Evolutionary conservation across 2,329 filamentous ascomycete genomes (phyloP).

Genomic region (Verticillium isaacii): DNA sequence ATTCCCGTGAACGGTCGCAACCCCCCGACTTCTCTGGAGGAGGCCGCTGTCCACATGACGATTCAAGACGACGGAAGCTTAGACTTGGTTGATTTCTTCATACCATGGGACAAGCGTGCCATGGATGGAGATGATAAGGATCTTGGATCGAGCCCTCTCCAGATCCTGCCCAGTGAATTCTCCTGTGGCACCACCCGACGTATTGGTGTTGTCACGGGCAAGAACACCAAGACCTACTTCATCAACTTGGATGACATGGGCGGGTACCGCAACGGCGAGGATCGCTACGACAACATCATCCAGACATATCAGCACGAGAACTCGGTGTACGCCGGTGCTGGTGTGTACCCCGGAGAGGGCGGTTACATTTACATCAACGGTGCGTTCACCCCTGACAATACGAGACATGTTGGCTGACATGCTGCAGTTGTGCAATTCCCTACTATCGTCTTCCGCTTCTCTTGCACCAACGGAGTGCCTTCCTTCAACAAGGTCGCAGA

Average conservation of each 20-base stretch:
- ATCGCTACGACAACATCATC: constrained; percentile 35
- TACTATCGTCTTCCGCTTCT: constrained; percentile 54
- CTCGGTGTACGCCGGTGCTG: constrained; percentile 40
- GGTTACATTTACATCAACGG: constrained; percentile 43
- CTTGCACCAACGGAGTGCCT: constrained; percentile 43
- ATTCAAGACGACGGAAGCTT: constrained; percentile 35
- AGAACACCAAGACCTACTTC: constrained; percentile 45
- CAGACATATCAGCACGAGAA: constrained; percentile 38
- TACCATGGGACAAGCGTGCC: constrained; percentile 46
- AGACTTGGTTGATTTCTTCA: constrained; percentile 45
- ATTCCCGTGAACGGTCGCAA: constrained; percentile 31
- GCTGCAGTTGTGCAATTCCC: constrained; percentile 44
- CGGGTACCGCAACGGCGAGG: constrained; percentile 30
- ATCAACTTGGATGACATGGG: constrained; percentile 34
- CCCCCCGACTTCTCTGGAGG: constrained; percentile 35
- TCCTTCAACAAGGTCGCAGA: constrained; percentile 49
- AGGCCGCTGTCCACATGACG: constrained; percentile 39
- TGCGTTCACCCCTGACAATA: neutral
- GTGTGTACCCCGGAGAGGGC: constrained; percentile 43
- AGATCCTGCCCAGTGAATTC: constrained; percentile 36
- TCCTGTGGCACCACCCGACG: constrained; percentile 36
- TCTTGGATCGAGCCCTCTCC: constrained; percentile 40
- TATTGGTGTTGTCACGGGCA: constrained; percentile 45
- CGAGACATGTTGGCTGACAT: neutral
- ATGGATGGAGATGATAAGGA: constrained; percentile 47